Percentiles rank a stretch among this genome's conserved stretches.
phyloP scores from a whole-genome alignment of 805 yeast genomes.

The Candida yuanshanica region DNA sequence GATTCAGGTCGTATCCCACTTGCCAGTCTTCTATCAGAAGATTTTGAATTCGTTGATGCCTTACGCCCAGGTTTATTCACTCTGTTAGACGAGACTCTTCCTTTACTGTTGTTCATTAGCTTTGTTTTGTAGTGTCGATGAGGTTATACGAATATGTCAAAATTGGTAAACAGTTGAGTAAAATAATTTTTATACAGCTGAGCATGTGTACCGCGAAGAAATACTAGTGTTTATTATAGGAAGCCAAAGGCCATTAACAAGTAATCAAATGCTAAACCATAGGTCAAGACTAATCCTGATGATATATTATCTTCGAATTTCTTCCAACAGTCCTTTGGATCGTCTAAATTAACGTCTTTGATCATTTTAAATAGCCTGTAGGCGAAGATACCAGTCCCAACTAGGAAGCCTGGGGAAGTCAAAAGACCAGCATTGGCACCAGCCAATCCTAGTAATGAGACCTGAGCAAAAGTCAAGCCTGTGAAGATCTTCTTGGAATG shows the following conservation, averaged over 20 bases:
- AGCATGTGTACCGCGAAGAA: background rate
- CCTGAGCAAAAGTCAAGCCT: slow-evolving; percentile 62
- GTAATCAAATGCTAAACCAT: slow-evolving; percentile 65
- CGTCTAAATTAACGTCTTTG: slow-evolving; percentile 66
- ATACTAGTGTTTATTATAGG: slow-evolving; percentile 22
- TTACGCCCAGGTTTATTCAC: slow-evolving; percentile 13
- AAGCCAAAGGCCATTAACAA: slow-evolving; percentile 42
- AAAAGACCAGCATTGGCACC: slow-evolving; percentile 61
- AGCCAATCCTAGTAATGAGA: slow-evolving; percentile 55
- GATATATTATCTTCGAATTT: slow-evolving; percentile 71
- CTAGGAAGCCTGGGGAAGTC: slow-evolving; percentile 80
- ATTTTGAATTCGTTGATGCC: slow-evolving; percentile 19
- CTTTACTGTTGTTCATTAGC: background rate
- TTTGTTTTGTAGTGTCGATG: background rate
- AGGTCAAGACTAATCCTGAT: slow-evolving; percentile 65
- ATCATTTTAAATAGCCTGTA: slow-evolving; percentile 67
- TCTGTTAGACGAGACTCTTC: slow-evolving; percentile 3
- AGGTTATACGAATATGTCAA: background rate
- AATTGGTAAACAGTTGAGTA: background rate
- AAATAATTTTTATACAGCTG: background rate
- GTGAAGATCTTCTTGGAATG: slow-evolving; percentile 65
- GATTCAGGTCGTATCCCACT: slow-evolving; percentile 42
- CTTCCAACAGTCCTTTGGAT: slow-evolving; percentile 78
- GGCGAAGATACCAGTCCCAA: slow-evolving; percentile 63
- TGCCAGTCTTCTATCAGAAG: slow-evolving; percentile 54